Evolutionary conservation across 306 rosid species (phyloP).

Genomic region (Coriaria nepalensis): DNA sequence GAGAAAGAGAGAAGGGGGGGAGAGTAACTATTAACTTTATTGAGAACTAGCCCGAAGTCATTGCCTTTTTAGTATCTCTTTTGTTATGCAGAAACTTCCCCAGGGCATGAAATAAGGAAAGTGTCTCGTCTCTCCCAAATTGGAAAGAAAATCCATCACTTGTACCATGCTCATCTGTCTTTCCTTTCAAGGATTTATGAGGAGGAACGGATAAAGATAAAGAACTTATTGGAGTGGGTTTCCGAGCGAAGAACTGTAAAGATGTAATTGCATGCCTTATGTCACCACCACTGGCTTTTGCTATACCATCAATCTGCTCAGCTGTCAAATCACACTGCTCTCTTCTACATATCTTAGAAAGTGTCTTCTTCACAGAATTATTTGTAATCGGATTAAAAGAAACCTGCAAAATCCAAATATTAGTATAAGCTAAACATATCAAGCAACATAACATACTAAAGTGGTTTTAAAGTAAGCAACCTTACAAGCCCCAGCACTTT

Average conservation of each 20-base stretch:
- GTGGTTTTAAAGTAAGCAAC: constrained; percentile 47
- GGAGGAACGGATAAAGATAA: constrained; percentile 20
- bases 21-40: constrained; percentile 9
- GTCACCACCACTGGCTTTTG: constrained; percentile 93
- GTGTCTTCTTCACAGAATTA: constrained; percentile 59
- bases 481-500: constrained; percentile 94
- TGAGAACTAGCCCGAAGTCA: constrained; percentile 33
- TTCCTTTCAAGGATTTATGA: constrained; percentile 17
- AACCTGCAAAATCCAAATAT: constrained; percentile 43
- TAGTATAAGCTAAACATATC: constrained; percentile 15
- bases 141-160: constrained; percentile 35
- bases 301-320: constrained; percentile 65
- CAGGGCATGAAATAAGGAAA: constrained; percentile 76
- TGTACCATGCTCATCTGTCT: constrained; percentile 18
- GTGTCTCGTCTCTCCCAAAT: constrained; percentile 80
- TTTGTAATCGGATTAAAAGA: constrained; percentile 74
- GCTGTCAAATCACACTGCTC: constrained; percentile 48
- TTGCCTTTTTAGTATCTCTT: constrained; percentile 43
- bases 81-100: constrained; percentile 97
- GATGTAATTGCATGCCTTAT: constrained; percentile 88
- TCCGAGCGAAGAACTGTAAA: constrained; percentile 64
- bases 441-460: constrained; percentile 6
- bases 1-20: background rate
- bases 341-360: constrained; percentile 52
- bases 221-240: constrained; percentile 34